Percentiles rank a stretch among this genome's conserved stretches.
phyloP scores from a whole-genome alignment of 2,329 filamentous ascomycete genomes.

The Beauveria asiatica region DNA sequence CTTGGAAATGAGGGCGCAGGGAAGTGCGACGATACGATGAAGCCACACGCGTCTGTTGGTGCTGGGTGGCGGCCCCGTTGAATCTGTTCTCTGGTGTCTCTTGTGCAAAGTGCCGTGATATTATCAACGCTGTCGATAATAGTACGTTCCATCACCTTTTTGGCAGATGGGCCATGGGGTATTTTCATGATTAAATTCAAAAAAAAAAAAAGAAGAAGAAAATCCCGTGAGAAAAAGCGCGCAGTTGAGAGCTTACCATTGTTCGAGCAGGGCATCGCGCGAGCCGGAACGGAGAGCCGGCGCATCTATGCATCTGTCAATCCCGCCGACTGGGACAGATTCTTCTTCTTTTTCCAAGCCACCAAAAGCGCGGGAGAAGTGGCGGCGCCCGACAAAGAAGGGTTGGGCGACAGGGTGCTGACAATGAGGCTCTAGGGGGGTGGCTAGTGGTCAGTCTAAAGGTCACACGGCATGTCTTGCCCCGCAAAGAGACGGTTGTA shows the following conservation, averaged over 20 bases:
- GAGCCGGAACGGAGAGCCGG: not conserved
- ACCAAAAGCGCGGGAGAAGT: not conserved
- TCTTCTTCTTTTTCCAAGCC: not conserved
- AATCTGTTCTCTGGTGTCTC: not conserved
- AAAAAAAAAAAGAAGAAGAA: too few relatives aligned
- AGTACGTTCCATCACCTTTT: too few relatives aligned
- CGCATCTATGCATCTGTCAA: not conserved
- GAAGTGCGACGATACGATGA: constrained; percentile 6
- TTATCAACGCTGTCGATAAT: not conserved
- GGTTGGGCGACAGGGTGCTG: not conserved
- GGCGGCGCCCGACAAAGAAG: not conserved
- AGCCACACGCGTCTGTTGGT: not conserved
- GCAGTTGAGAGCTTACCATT: too few relatives aligned
- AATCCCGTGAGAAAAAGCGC: too few relatives aligned
- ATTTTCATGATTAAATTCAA: not conserved
- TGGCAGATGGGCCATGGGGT: too few relatives aligned
- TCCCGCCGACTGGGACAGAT: not conserved
- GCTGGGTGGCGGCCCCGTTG: not conserved
- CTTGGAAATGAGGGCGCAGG: not conserved
- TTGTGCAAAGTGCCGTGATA: not conserved
- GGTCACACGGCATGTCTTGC: not conserved
- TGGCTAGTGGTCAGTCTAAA: not conserved
- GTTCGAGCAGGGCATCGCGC: not conserved
- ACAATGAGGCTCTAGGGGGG: not conserved
- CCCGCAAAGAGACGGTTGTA: not conserved